A percentile compares a stretch with the other conserved stretches of the same genome.
These are phyloP conservation scores for Bimuria novae-zelandiae DNA, from an alignment of 2,329 filamentous ascomycete species.

Conservation along the genomic window DNA sequence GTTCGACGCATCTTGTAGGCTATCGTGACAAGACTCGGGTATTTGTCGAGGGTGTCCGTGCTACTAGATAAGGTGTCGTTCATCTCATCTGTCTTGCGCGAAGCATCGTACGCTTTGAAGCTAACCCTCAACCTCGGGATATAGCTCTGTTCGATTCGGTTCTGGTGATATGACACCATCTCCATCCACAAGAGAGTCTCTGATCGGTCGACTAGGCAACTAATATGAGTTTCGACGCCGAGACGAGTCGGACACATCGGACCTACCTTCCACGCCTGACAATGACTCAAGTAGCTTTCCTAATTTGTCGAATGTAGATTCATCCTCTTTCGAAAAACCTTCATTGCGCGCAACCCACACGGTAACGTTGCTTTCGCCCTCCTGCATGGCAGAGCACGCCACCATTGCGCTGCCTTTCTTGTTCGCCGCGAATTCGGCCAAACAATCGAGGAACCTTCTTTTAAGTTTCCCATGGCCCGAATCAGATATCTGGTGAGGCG, in stretches of 20 bases:
- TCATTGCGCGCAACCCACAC: conserved; percentile 30
- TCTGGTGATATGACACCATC: conserved; percentile 25
- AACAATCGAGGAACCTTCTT: conserved; percentile 28
- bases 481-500: conserved; percentile 25
- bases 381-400: conserved; percentile 27
- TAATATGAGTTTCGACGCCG: conserved; percentile 8
- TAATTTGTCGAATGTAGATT: conserved; percentile 16
- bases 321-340: conserved; percentile 23
- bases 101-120: conserved; percentile 22
- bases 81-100: too few relatives aligned
- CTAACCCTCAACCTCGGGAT: conserved; percentile 26
- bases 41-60: conserved; percentile 9
- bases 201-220: conserved; percentile 1
- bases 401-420: conserved; percentile 28
- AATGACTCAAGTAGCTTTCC: conserved; percentile 12
- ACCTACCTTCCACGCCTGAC: conserved; percentile 15
- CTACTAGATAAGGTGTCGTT: too few relatives aligned
- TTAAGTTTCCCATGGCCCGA: conserved; percentile 27
- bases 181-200: conserved; percentile 20
- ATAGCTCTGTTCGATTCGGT: conserved; percentile 22
- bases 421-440: conserved; percentile 28
- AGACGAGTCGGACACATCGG: conserved; percentile 3
- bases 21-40: conserved; percentile 14
- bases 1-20: conserved; percentile 20
- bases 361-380: conserved; percentile 24